Conservation (phyloP, 2,329 filamentous ascomycete species). For the Alternaria brassicicola region DNA sequence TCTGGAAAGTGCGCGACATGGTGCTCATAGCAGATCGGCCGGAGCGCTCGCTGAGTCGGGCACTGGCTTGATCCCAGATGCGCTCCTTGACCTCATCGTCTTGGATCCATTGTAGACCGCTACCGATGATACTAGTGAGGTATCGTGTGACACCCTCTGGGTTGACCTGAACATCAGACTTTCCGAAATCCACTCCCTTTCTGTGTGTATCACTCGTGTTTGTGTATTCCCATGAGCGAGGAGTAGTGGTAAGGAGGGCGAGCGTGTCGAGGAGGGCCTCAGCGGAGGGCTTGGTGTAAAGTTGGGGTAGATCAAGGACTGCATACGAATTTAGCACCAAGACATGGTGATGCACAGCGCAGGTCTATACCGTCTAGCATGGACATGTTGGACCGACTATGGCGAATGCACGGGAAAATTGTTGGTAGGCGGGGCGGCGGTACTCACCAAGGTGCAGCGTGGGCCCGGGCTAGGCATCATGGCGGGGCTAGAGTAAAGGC, state of each 20-base stretch:
- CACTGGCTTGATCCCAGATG: slow-evolving; percentile 80
- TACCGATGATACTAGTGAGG: slow-evolving; percentile 72
- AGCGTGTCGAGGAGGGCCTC: slow-evolving; percentile 69
- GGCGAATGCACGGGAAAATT: slow-evolving; percentile 11
- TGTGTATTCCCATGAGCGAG: slow-evolving; percentile 68
- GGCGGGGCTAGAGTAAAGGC: slow-evolving; percentile 9
- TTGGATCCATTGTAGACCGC: slow-evolving; percentile 70
- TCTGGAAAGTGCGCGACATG: slow-evolving; percentile 65
- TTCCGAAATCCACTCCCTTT: slow-evolving; percentile 1
- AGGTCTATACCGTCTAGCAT: slow-evolving; percentile 35
- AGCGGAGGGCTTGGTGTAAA: slow-evolving; percentile 76
- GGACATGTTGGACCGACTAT: slow-evolving; percentile 27
- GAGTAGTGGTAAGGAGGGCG: slow-evolving; percentile 68
- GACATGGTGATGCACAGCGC: neutral
- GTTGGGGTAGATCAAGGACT: slow-evolving; percentile 80
- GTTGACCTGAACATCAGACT: slow-evolving; percentile 47
- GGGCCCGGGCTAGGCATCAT: slow-evolving; percentile 24
- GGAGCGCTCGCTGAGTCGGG: slow-evolving; percentile 81
- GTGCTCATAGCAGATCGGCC: slow-evolving; percentile 74
- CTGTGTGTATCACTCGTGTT: slow-evolving; percentile 25
- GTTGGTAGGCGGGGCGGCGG: slow-evolving; percentile 10
- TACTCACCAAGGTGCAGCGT: slow-evolving; percentile 16
- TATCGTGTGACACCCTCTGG: slow-evolving; percentile 65
- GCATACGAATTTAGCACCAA: slow-evolving; percentile 21
- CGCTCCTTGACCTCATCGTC: slow-evolving; percentile 69